Percentiles rank a stretch among this genome's conserved stretches.
Evolutionary conservation across 2,329 filamentous ascomycete species (phyloP).

Genomic region (Penicillium olsonii): DNA sequence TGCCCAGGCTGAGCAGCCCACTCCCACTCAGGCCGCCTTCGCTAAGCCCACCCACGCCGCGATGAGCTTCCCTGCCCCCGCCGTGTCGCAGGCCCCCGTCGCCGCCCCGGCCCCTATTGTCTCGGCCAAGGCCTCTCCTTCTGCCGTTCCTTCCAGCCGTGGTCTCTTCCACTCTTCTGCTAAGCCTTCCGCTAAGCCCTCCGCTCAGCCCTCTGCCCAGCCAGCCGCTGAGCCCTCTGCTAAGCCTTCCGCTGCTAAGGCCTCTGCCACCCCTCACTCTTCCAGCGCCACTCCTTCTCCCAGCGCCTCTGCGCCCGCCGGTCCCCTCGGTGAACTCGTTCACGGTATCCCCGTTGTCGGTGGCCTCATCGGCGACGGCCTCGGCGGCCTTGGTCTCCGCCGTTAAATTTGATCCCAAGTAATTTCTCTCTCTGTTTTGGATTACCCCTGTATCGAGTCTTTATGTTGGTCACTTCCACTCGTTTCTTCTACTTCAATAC

Average conservation of each 20-base stretch:
- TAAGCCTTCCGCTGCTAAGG: too few relatives aligned
- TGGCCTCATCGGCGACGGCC: slow-evolving; percentile 5
- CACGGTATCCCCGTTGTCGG: slow-evolving; percentile 8
- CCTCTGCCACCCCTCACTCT: slow-evolving; percentile 5
- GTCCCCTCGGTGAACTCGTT: not conserved
- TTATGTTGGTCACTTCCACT: not conserved
- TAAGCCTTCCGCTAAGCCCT: not conserved
- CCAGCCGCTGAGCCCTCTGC: too few relatives aligned
- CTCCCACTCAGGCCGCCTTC: not conserved
- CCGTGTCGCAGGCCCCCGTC: slow-evolving; percentile 1
- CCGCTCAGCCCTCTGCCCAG: not conserved
- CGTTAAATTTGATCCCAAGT: not conserved
- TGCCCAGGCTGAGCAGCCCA: slow-evolving; percentile 2
- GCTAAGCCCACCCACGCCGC: not conserved
- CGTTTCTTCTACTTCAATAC: slow-evolving; percentile 11
- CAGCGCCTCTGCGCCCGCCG: slow-evolving; percentile 1
- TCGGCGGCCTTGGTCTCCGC: slow-evolving; percentile 2
- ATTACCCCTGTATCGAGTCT: not conserved
- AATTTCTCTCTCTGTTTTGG: not conserved
- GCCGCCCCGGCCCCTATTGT: not conserved
- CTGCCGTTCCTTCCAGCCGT: not conserved
- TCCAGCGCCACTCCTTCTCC: slow-evolving; percentile 11
- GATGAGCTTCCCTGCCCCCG: slow-evolving; percentile 3
- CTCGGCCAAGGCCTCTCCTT: not conserved
- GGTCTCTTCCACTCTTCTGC: not conserved